Base-by-base conservation (phyloP, 305 asterid species). In the Fraxinus albicans region DNA sequence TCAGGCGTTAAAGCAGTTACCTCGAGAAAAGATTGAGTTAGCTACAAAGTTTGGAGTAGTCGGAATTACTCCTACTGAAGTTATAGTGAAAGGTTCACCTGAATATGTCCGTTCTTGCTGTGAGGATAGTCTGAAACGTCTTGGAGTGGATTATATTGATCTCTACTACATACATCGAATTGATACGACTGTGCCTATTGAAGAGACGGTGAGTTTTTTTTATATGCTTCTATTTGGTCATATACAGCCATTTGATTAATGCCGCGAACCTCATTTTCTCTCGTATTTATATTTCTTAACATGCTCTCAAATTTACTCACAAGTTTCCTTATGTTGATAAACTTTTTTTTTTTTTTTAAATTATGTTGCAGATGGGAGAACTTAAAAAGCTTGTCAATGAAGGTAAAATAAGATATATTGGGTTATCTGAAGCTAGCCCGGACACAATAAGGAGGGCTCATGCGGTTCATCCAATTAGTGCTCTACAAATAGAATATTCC, bases 401-500 rank as follows among this genome's bases (percentile, higher is more conserved):
- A 83, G 94, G 95, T 73, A 92, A 90, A 87, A 88, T 91, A 55
- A 92, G 86, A 79, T 91, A 87, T 83, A 85, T 92, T 83, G 95
- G 97, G 17, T 81, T 91, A 34, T 92, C 95, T 74, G 97, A 93
- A 89, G 94, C 97, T 78, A 92, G 85, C 79, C 83, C 88, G 13
- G 89, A 93, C 80, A 91, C 93, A 27, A 79, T 91, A 83, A 91
- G 89, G 80, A 91, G 95, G 83, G 95, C 93, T 34, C 97, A 92
- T 85, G 93, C 88, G 0, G 88, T 93, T 75, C 94, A 93, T 89
- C 95, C 94, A 17, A 79, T 93, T 29, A 88, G 93, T 38, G 95
- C 95, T 77, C 34, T 85, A 9, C 95, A 93, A 77, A 90, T 85
- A 83, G 97, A 92, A 83, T 90, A 91, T 82, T 91, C 95, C 8